phyloP scores from a whole-genome alignment of 2,329 filamentous ascomycete species.

The Paraphoma sp. region DNA sequence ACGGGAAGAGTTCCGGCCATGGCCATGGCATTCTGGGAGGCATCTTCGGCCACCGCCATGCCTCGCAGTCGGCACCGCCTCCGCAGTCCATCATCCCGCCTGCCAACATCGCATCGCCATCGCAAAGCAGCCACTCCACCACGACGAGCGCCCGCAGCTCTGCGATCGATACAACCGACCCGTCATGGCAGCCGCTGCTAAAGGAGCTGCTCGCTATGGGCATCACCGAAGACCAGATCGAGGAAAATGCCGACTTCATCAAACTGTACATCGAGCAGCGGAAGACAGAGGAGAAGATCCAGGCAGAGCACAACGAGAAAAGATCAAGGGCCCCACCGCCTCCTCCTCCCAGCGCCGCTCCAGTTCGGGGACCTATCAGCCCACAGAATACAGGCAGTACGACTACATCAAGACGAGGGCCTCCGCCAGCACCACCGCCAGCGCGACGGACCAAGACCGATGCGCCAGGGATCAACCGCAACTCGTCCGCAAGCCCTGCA shows the following conservation, averaged over 20 bases:
- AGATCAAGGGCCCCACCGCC: conserved; percentile 67
- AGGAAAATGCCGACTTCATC: conserved; percentile 72
- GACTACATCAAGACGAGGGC: conserved; percentile 61
- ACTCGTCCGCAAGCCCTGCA: conserved; percentile 62
- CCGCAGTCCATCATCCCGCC: conserved; percentile 59
- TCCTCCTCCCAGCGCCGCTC: conserved; percentile 59
- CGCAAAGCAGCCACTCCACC: conserved; percentile 40
- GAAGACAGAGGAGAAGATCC: conserved; percentile 58
- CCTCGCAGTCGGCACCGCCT: conserved; percentile 49
- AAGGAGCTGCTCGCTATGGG: conserved; percentile 69
- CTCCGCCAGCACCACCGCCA: conserved; percentile 66
- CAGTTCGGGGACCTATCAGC: conserved; percentile 56
- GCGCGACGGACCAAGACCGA: conserved; percentile 54
- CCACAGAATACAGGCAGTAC: conserved; percentile 66
- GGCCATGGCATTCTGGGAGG: conserved; percentile 59
- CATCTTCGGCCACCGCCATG: conserved; percentile 59
- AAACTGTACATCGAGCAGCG: conserved; percentile 71
- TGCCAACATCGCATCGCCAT: conserved; percentile 46
- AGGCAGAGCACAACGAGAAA: conserved; percentile 56
- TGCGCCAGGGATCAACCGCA: conserved; percentile 44
- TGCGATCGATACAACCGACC: conserved; percentile 67
- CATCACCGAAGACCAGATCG: conserved; percentile 72
- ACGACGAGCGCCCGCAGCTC: conserved; percentile 49
- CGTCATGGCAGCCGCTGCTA: conserved; percentile 66
- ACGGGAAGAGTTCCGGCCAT: conserved; percentile 40